Percentiles rank a stretch among this genome's conserved stretches.
phyloP scores from a whole-genome alignment of 306 rosid genomes.

The Spatholobus suberectus region DNA sequence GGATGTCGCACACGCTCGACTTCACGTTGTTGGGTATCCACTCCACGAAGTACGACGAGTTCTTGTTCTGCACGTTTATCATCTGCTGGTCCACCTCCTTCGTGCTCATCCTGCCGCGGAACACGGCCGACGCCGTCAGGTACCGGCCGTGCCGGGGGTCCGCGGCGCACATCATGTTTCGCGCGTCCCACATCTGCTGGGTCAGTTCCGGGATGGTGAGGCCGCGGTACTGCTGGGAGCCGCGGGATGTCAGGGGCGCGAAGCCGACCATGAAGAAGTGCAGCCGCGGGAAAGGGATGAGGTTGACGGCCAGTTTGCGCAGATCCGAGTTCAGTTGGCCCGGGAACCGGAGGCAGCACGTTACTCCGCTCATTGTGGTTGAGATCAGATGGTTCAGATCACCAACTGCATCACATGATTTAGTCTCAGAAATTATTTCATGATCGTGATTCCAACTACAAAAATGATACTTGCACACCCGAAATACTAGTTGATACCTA shows the following conservation, averaged over 20 bases:
- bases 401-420: slow-evolving; percentile 82
- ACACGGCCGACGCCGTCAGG: slow-evolving; percentile 88
- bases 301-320: slow-evolving; percentile 64
- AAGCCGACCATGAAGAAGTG: slow-evolving; percentile 69
- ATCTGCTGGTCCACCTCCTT: slow-evolving; percentile 73
- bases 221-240: slow-evolving; percentile 74
- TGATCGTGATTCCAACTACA: too few relatives aligned
- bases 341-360: slow-evolving; percentile 91
- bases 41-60: slow-evolving; percentile 84
- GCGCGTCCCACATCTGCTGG: slow-evolving; percentile 81
- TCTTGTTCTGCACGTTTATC: slow-evolving; percentile 87
- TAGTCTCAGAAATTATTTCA: too few relatives aligned
- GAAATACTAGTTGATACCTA: too few relatives aligned
- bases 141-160: slow-evolving; percentile 90
- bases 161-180: slow-evolving; percentile 79
- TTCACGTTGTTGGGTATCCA: slow-evolving; percentile 95
- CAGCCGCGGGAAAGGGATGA: slow-evolving; percentile 44
- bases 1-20: slow-evolving; percentile 89
- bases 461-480: too few relatives aligned
- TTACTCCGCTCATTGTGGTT: slow-evolving; percentile 95
- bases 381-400: slow-evolving; percentile 93
- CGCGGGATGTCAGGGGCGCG: slow-evolving; percentile 81
- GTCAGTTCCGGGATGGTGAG: slow-evolving; percentile 94
- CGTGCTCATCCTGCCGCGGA: slow-evolving; percentile 91
- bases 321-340: slow-evolving; percentile 95